Percentiles rank a stretch among this genome's conserved stretches.
phyloP scores from a whole-genome alignment of 2,329 filamentous ascomycete genomes.

The Diaporthe sp. region DNA sequence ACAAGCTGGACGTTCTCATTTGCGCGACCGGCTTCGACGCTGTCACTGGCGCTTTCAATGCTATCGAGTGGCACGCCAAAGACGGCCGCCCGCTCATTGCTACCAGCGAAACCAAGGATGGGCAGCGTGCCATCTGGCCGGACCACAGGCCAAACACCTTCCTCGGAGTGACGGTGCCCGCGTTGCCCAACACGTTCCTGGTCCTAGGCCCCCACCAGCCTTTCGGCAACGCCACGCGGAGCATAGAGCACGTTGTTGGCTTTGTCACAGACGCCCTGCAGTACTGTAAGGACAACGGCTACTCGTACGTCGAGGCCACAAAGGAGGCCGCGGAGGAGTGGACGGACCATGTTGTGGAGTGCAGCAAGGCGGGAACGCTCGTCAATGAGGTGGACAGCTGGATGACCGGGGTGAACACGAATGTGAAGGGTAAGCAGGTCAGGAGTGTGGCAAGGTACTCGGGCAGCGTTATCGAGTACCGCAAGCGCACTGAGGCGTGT shows the following conservation, averaged over 20 bases:
- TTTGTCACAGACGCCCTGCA: slow-evolving; percentile 29
- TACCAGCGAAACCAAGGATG: slow-evolving; percentile 34
- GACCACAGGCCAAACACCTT: slow-evolving; percentile 40
- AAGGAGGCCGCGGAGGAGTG: slow-evolving; percentile 36
- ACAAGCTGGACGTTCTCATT: slow-evolving; percentile 51
- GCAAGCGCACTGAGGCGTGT: slow-evolving; percentile 34
- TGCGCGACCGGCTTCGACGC: slow-evolving; percentile 53
- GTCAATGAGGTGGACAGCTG: slow-evolving; percentile 42
- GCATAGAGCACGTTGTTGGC: slow-evolving; percentile 40
- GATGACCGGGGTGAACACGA: slow-evolving; percentile 42
- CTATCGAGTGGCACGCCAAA: slow-evolving; percentile 35
- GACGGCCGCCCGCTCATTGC: slow-evolving; percentile 46
- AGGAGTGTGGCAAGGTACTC: slow-evolving; percentile 40
- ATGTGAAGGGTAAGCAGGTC: slow-evolving; percentile 23
- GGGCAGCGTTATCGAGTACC: slow-evolving; percentile 38
- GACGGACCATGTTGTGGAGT: slow-evolving; percentile 39
- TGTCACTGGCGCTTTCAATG: slow-evolving; percentile 43
- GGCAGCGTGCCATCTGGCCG: not conserved
- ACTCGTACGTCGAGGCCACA: slow-evolving; percentile 35
- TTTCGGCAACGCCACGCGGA: slow-evolving; percentile 41
- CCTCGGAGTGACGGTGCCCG: slow-evolving; percentile 41
- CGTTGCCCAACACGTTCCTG: slow-evolving; percentile 41
- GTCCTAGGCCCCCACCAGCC: slow-evolving; percentile 43
- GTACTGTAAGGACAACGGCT: slow-evolving; percentile 14
- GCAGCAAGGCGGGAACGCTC: slow-evolving; percentile 37